A percentile compares a stretch with the other conserved stretches of the same genome.
phyloP scores from a whole-genome alignment of 2,329 filamentous ascomycete species.

The Septoria petroselini region DNA sequence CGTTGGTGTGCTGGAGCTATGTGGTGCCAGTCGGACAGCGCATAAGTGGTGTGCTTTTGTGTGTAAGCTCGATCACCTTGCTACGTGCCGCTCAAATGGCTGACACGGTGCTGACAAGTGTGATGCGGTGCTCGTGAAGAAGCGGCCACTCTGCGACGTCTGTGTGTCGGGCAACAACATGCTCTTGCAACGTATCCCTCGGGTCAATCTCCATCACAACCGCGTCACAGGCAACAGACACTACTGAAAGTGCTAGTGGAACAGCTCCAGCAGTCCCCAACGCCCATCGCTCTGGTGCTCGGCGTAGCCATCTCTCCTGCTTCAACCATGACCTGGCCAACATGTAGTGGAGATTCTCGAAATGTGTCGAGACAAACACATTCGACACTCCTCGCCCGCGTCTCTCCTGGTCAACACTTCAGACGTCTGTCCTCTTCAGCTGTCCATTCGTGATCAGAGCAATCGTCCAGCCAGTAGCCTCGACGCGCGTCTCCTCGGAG shows the following conservation, averaged over 20 bases:
- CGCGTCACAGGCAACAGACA: slow-evolving; percentile 27
- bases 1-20: slow-evolving; percentile 33
- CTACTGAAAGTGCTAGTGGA: slow-evolving; percentile 36
- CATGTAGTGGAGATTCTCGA: slow-evolving; percentile 50
- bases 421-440: slow-evolving; percentile 44
- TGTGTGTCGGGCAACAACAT: slow-evolving; percentile 45
- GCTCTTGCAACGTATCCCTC: slow-evolving; percentile 25
- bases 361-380: slow-evolving; percentile 46
- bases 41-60: slow-evolving; percentile 42
- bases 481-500: slow-evolving; percentile 74
- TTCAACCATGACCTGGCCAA: slow-evolving; percentile 17
- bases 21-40: slow-evolving; percentile 28
- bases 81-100: slow-evolving; percentile 42
- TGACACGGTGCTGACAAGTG: slow-evolving; percentile 59
- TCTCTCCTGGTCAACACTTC: slow-evolving; percentile 44
- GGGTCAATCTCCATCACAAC: slow-evolving; percentile 12
- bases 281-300: slow-evolving; percentile 35
- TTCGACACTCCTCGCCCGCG: slow-evolving; percentile 51
- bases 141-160: slow-evolving; percentile 38
- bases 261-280: slow-evolving; percentile 26
- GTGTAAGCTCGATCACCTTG: slow-evolving; percentile 52
- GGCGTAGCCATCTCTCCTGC: slow-evolving; percentile 36
- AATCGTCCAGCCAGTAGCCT: slow-evolving; percentile 66
- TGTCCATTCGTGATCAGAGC: slow-evolving; percentile 62
- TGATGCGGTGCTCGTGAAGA: slow-evolving; percentile 36